Base-by-base conservation (phyloP, 257 asterid genomes). In the Penstemon eatonii region DNA sequence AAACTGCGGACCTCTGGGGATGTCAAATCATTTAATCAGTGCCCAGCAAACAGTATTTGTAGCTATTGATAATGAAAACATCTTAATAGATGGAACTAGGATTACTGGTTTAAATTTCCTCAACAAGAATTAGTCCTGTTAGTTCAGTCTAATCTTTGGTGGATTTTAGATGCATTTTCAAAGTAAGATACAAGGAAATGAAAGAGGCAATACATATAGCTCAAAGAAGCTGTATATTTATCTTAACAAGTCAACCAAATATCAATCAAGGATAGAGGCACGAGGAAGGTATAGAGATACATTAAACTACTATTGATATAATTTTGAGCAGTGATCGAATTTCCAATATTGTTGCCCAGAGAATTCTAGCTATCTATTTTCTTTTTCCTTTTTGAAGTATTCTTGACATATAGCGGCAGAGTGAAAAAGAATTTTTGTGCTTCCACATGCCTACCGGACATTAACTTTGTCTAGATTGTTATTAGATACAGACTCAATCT, bases 311-410 rank as follows among this genome's bases (percentile, higher is more conserved):
- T 25, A 43, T 25, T 13, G 13, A 58, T 58, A 55, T 49, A 40
- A 58, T 42, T n/a, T 50, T 36, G 45, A 33, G 59, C 42, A 65
- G 63, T 33, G 25, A 38, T 72, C 43, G 56, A 33, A 45, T 1
- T 49, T 50, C 8, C 13, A 36, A 12, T 8, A 42, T 6, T 66
- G 42, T 40, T 10, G 43, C 66, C 65, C 45, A 37, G 54, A 62
- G 49, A 66, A 60, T 25, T 39, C 9, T 15, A 66, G 46, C 4
- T 43, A 60, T 61, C 57, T 46, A n/a, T 40, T 47, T 72, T 68
- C 5, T 25, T 3, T 63, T 66, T 42, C 47, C 41, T n/a, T 50
- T 43, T 18, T 36, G 42, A 56, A 38, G 33, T 12, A 46, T 49
- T 46, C 54, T 41, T 12, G 15, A 72, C 57, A 70, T 38, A 58